Evolutionary conservation across 805 yeast species (phyloP), one percentile per base, ranked within the genome.

Genomic region (Myxozyma monticola): DNA sequence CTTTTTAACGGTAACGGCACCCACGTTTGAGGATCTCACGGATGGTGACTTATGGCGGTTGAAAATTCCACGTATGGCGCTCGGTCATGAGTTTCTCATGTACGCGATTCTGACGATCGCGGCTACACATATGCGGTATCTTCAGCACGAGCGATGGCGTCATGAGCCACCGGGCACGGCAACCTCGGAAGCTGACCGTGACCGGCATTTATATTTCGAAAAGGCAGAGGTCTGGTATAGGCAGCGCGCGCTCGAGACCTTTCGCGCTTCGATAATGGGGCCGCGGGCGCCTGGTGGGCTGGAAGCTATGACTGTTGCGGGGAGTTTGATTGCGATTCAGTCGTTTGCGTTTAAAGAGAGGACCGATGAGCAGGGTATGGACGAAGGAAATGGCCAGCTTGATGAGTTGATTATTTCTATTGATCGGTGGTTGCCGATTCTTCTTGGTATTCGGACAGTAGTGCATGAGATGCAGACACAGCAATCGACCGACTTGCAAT

Each of bases 161-260:
- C 24, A 25, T 6, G 12, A 21, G 10, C 24, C 20, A 18, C 39
- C 24, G 22, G 24, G 28, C n/a, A 26, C 41, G 15, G 22, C 18
- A 9, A 9, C 39, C 8, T 3, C 39, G 15, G 41, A 10, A 2
- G 31, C 5, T 8, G 29, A 9, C 21, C n/a, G n/a, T 6, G 31
- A 28, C 31, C 54, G 57, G 10, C 45, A 49, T 15, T 22, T 33
- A 25, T 49, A 53, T 17, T 53, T 53, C 38, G 55, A 41, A 22
- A 52, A 54, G 10, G 57, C 57, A 12, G 59, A 54, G 49, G 45
- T 54, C 14, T 54, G 57, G 57, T 54, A 54, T 26, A 53, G 59
- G 10, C 59, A 54, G 39, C 47, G 51, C 2, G 53, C 59, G n/a
- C 46, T 54, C 29, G 59, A 54, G 43, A 54, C 59, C n/a, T 54